Evolutionary conservation across 106 monocot species (phyloP), one percentile per base, ranked within the genome.

Genomic region (Dioscorea dumetorum): DNA sequence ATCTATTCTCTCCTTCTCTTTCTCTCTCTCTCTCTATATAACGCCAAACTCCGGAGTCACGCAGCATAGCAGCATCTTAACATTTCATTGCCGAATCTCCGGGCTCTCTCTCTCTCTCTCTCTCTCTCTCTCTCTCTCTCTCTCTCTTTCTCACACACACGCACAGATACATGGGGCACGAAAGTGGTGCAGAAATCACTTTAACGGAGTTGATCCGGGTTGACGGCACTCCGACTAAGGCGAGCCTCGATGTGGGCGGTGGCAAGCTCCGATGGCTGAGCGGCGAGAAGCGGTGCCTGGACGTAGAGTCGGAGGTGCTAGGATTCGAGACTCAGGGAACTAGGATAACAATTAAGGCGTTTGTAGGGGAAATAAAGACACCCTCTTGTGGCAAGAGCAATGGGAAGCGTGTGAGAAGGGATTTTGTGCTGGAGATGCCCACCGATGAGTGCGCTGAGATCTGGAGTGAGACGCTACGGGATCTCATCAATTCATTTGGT

Each of bases 401-500:
- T 8, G 77, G 50, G 50, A 72, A 24, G 31, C 68, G 85, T 71
- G 57, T 64, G 22, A 84, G 75, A 84, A 97, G 61, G 70, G 88
- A 97, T 57, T 84, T 69, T 61, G 74, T 86, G 33, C 35, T 92
- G 56, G 88, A 97, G 74, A 74, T 82, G 82, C 60, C 66, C 28
- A 66, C 33, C 41, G 81, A 68, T 32, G 77, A 70, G 48, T 61
- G 22, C 52, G 82, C 80, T 34, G 23, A 12, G 34, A 33, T 2
- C 3, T 97, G 88, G 91, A 63, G 62, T 70, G 63, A 61, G 62
- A 68, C 58, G 68, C 50, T 97, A n/a, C 64, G 53, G 20, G 54
- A 67, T 22, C 74, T 72, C 70, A 70, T 97, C 50, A 66, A 86
- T 33, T 84, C 84, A 0, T 69, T 97, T 41, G 95, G 95, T 89